Conservation (phyloP, 2,329 filamentous ascomycete genomes). For the Talaromyces sp. region DNA sequence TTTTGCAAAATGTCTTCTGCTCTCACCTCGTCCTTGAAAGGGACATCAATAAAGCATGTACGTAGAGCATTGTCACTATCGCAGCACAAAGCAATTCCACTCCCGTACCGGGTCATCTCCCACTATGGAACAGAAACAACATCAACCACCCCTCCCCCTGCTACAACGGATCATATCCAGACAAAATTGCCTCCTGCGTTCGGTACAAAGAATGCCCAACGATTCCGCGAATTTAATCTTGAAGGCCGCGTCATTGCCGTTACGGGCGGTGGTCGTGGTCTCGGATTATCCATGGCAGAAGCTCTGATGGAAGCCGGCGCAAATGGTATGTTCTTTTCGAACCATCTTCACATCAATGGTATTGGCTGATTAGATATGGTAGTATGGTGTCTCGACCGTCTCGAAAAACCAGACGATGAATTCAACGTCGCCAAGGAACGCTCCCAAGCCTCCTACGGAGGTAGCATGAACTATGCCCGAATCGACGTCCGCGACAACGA, state of each 20-base stretch:
- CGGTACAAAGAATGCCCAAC: slow-evolving; percentile 24
- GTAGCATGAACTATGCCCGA: slow-evolving; percentile 42
- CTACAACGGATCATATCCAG: slow-evolving; percentile 28
- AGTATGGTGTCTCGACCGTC: slow-evolving; percentile 48
- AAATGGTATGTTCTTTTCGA: slow-evolving; percentile 31
- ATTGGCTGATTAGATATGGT: neutral
- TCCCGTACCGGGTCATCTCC: neutral
- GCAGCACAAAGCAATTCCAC: neutral
- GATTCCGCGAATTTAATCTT: slow-evolving; percentile 41
- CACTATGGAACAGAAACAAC: neutral
- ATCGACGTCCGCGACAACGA: slow-evolving; percentile 44
- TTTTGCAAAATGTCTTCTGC: neutral
- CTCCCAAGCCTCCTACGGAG: slow-evolving; percentile 32
- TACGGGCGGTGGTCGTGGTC: slow-evolving; percentile 42
- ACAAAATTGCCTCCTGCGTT: slow-evolving; percentile 24
- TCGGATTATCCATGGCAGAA: slow-evolving; percentile 44
- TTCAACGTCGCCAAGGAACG: slow-evolving; percentile 38
- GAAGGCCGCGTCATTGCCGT: slow-evolving; percentile 38
- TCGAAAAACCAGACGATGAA: slow-evolving; percentile 39
- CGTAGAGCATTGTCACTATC: neutral
- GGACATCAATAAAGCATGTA: neutral
- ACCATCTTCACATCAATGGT: too few species aligned
- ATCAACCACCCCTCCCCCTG: neutral
- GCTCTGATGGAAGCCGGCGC: slow-evolving; percentile 46
- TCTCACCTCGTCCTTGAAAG: neutral